Conservation (phyloP, 2,329 filamentous ascomycete species). For the Paecilomyces sp. region DNA sequence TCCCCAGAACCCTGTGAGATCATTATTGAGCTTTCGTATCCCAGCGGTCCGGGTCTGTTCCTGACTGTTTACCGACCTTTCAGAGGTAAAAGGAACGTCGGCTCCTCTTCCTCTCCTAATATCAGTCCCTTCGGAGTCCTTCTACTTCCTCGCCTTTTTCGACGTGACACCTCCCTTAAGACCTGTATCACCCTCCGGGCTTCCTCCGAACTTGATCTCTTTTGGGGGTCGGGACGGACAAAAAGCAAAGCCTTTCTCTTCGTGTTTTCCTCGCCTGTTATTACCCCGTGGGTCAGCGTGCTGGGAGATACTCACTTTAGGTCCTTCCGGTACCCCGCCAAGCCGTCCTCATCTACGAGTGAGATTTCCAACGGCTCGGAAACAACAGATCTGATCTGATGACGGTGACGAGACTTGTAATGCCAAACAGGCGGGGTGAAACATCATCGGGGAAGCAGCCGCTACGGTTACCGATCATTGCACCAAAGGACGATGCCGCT, state of each 20-base stretch:
- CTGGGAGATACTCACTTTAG: neutral
- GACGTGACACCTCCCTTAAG: neutral
- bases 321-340: neutral
- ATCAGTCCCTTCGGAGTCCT: neutral
- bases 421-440: slow-evolving; percentile 29
- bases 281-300: neutral
- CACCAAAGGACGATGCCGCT: slow-evolving; percentile 34
- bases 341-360: slow-evolving; percentile 4
- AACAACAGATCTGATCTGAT: slow-evolving; percentile 16
- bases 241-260: neutral
- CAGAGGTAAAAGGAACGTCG: neutral
- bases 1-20: neutral
- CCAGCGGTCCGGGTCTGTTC: neutral
- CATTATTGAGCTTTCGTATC: neutral
- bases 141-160: neutral
- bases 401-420: slow-evolving; percentile 27
- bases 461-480: slow-evolving; percentile 36
- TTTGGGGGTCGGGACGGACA: neutral
- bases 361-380: slow-evolving; percentile 10
- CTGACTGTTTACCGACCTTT: neutral
- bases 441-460: slow-evolving; percentile 28
- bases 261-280: neutral
- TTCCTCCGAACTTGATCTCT: neutral
- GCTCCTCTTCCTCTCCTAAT: neutral
- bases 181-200: neutral